A percentile compares a stretch with the other conserved stretches of the same genome.
Evolutionary conservation across 805 yeast genomes (phyloP).

Genomic region (Hanseniaspora osmophila): DNA sequence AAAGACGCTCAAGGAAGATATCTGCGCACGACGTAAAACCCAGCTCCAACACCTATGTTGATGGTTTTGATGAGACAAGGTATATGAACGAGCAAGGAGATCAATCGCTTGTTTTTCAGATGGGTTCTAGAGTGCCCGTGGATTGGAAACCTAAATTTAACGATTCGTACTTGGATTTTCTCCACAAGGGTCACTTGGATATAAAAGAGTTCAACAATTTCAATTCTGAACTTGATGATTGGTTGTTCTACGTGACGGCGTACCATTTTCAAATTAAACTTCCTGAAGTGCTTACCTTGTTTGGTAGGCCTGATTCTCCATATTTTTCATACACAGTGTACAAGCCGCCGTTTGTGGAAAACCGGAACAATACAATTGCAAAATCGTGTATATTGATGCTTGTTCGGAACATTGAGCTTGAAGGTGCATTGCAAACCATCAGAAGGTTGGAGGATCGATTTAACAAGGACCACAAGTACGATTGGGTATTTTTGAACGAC

Average conservation of each 20-base stretch:
- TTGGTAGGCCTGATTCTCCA: conserved; percentile 23
- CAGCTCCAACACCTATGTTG: neutral
- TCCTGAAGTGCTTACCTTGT: conserved; percentile 11
- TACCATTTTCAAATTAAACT: neutral
- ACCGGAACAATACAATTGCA: conserved; percentile 30
- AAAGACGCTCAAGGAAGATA: neutral
- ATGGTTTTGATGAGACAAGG: too few species aligned
- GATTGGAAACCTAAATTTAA: neutral
- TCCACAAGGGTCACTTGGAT: neutral
- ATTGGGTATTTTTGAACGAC: conserved; percentile 71
- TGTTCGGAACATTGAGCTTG: conserved; percentile 67
- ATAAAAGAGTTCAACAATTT: neutral
- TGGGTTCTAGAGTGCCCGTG: neutral
- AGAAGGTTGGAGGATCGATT: conserved; percentile 66
- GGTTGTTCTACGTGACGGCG: neutral
- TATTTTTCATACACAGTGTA: conserved; percentile 25
- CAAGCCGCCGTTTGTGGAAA: conserved; percentile 17
- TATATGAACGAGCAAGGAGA: too few species aligned
- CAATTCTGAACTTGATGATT: neutral
- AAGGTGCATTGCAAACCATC: conserved; percentile 62
- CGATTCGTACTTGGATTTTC: neutral
- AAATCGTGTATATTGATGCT: conserved; percentile 84
- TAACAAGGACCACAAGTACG: conserved; percentile 49
- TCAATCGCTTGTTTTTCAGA: neutral
- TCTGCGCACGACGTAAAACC: neutral